These are phyloP conservation scores for Cryptococcus sp. DNA, from an alignment of 1,284 basidiomycete species.

Conservation along the genomic window DNA sequence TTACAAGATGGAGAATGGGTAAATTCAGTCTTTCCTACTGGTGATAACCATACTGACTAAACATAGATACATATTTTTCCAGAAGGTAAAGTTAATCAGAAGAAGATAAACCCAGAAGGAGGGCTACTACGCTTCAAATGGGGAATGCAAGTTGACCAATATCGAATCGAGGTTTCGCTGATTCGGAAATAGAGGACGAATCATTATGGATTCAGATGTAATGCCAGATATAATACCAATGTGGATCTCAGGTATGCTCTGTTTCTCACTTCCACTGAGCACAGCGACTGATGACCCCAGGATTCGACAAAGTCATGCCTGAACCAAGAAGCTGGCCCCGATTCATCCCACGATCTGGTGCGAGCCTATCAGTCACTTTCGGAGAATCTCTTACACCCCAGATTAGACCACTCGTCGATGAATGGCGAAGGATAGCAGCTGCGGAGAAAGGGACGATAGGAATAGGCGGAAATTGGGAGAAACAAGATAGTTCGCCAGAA, in stretches of 20 bases:
- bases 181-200: constrained; percentile 59
- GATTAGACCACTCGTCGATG: constrained; percentile 38
- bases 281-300: constrained; percentile 41
- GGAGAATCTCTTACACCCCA: constrained; percentile 35
- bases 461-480: constrained; percentile 25
- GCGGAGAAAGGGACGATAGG: constrained; percentile 20
- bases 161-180: neutral
- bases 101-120: constrained; percentile 54
- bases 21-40: neutral
- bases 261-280: neutral
- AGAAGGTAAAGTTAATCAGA: constrained; percentile 87
- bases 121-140: constrained; percentile 84
- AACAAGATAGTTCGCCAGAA: constrained; percentile 3
- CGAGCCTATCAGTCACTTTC: constrained; percentile 39
- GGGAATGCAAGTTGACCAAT: constrained; percentile 77
- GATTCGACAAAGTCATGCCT: constrained; percentile 86
- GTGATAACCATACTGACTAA: neutral
- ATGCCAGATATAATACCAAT: constrained; percentile 86
- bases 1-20: constrained; percentile 83
- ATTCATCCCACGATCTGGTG: constrained; percentile 38
- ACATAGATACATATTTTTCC: constrained; percentile 83
- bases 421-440: constrained; percentile 26
- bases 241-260: constrained; percentile 70
- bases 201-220: constrained; percentile 69
- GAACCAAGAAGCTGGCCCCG: constrained; percentile 58